Percentiles rank a stretch among this genome's conserved stretches.
These are phyloP conservation scores for Spathaspora boniae DNA, from an alignment of 805 yeast genomes.

Conservation along the genomic window DNA sequence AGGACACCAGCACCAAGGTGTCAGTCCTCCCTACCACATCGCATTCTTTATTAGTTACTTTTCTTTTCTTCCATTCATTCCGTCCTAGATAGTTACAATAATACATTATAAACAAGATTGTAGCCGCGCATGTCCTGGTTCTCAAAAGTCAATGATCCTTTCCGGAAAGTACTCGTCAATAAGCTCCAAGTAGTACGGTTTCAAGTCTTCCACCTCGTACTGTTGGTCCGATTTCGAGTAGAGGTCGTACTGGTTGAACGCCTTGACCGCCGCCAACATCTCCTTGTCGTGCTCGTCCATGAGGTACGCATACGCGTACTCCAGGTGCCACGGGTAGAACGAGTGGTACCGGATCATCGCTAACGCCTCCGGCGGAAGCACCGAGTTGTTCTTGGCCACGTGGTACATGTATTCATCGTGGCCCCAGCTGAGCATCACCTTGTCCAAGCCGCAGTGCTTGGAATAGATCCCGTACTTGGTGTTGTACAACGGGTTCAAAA, in stretches of 20 bases:
- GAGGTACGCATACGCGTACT: constrained; percentile 58
- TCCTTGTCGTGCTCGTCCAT: constrained; percentile 62
- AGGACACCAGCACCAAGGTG: too few relatives aligned
- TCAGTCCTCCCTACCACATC: too few relatives aligned
- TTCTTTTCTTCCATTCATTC: too few relatives aligned
- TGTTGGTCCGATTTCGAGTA: constrained; percentile 56
- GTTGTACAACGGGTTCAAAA: constrained; percentile 58
- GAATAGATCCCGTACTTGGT: constrained; percentile 66
- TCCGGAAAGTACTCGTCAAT: constrained; percentile 67
- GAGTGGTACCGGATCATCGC: constrained; percentile 77
- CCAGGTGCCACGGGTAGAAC: constrained; percentile 75
- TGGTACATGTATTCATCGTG: constrained; percentile 79
- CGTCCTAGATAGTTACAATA: too few relatives aligned
- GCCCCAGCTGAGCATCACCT: constrained; percentile 75
- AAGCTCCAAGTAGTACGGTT: constrained; percentile 57
- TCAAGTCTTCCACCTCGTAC: constrained; percentile 48
- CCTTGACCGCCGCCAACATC: constrained; percentile 61
- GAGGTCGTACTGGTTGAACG: constrained; percentile 65
- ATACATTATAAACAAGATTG: too few relatives aligned
- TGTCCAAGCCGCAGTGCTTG: constrained; percentile 61
- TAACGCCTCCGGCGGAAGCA: constrained; percentile 59
- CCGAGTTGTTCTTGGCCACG: constrained; percentile 61
- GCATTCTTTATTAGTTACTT: too few relatives aligned
- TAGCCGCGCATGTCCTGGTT: neutral
- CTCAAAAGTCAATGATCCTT: constrained; percentile 51